These are phyloP conservation scores for Melianthus villosus DNA, from an alignment of 441 rosid species.

Conservation along the genomic window DNA sequence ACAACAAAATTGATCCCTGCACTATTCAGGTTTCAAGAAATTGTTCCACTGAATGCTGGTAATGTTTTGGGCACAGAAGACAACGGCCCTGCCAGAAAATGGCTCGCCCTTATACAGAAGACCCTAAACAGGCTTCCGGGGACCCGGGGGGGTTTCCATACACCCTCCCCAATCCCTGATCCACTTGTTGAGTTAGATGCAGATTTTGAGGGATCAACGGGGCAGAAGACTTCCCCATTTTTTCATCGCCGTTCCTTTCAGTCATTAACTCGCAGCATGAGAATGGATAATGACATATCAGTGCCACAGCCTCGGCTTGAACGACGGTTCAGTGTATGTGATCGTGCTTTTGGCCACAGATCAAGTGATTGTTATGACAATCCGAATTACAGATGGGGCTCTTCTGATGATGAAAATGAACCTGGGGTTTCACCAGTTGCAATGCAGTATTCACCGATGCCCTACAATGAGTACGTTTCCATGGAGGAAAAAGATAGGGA, in stretches of 20 bases:
- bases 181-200: constrained; percentile 86
- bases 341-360: constrained; percentile 56
- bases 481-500: constrained; percentile 48
- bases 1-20: background rate
- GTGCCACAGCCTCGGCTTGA: constrained; percentile 59
- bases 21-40: constrained; percentile 74
- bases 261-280: constrained; percentile 57
- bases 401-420: constrained; percentile 85
- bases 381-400: constrained; percentile 62
- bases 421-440: constrained; percentile 80
- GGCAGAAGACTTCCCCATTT: constrained; percentile 69
- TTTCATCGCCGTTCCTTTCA: constrained; percentile 87
- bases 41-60: constrained; percentile 91
- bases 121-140: constrained; percentile 85
- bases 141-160: constrained; percentile 46
- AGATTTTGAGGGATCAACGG: constrained; percentile 78
- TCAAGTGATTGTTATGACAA: constrained; percentile 79
- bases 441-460: constrained; percentile 52
- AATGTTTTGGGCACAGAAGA: constrained; percentile 93
- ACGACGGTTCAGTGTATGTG: constrained; percentile 81
- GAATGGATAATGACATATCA: constrained; percentile 58
- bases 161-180: constrained; percentile 80
- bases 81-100: constrained; percentile 93
- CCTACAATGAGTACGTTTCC: constrained; percentile 35
- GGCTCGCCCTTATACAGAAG: constrained; percentile 68